Evolutionary conservation across 225 moss, liverwort and hornwort species (phyloP).

Genomic region (Ulota crispa): DNA sequence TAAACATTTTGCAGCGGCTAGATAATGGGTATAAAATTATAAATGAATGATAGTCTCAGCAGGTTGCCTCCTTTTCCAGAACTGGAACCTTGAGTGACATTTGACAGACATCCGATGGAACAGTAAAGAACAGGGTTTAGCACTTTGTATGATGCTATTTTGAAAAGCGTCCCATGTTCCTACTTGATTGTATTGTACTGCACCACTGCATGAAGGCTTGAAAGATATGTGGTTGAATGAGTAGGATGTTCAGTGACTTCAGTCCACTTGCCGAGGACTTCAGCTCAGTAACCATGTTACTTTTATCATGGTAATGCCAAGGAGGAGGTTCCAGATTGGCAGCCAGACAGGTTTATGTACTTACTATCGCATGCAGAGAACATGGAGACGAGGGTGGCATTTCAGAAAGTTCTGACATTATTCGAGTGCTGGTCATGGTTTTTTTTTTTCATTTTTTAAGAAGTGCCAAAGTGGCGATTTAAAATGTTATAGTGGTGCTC

Average conservation of each 20-base stretch:
- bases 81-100: neutral
- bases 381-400: neutral
- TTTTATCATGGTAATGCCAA: neutral
- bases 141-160: neutral
- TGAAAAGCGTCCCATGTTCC: neutral
- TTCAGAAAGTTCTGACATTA: neutral
- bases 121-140: neutral
- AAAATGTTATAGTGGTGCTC: no score
- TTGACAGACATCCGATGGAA: neutral
- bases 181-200: neutral
- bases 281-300: neutral
- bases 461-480: no score
- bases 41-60: no score
- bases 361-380: neutral
- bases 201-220: neutral
- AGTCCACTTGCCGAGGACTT: no score
- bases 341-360: slow-evolving; percentile 8
- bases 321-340: neutral
- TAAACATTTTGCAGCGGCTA: no score
- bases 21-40: no score
- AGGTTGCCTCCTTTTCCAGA: no score
- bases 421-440: neutral
- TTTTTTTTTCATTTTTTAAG: no score
- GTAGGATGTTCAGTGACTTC: neutral
- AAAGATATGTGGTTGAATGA: neutral